Conservation (phyloP, 1,284 basidiomycete genomes). For the Tetrapyrgos nigripes region DNA sequence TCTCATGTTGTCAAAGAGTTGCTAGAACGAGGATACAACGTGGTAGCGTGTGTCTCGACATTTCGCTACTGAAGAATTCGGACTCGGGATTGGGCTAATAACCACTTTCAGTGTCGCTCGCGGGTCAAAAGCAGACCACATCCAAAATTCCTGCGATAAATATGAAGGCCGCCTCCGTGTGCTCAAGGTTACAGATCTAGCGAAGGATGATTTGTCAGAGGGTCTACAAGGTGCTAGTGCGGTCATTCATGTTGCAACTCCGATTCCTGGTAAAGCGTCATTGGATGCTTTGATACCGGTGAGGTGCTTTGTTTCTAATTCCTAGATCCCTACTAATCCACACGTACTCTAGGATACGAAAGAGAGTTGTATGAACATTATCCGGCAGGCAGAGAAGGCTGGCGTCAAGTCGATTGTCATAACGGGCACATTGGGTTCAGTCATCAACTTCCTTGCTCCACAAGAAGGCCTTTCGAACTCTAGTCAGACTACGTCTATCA, state of each 20-base stretch:
- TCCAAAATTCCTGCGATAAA: slow-evolving; percentile 2
- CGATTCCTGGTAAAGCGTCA: not conserved
- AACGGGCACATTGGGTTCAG: not conserved
- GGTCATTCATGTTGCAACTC: slow-evolving; percentile 17
- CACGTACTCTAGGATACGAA: not conserved
- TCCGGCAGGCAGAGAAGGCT: slow-evolving; percentile 9
- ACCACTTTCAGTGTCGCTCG: slow-evolving; percentile 12
- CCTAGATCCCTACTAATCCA: not conserved
- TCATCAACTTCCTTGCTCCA: not conserved
- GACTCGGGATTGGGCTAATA: too few species aligned
- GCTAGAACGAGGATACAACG: slow-evolving; percentile 24
- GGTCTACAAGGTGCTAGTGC: slow-evolving; percentile 10
- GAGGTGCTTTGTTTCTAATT: too few species aligned
- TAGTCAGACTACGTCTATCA: not conserved
- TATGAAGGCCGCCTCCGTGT: slow-evolving; percentile 10
- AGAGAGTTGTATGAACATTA: slow-evolving; percentile 9
- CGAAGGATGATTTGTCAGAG: slow-evolving; percentile 5
- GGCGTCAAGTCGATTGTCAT: slow-evolving; percentile 6
- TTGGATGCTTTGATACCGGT: not conserved
- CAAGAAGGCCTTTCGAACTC: not conserved
- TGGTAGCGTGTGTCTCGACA: slow-evolving; percentile 21
- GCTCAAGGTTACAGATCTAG: slow-evolving; percentile 12
- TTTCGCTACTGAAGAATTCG: too few species aligned
- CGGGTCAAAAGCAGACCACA: slow-evolving; percentile 6
- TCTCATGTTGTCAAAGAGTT: slow-evolving; percentile 27